Evolutionary conservation across 805 yeast genomes (phyloP).

Genomic region (Schwanniomyces yamadae): DNA sequence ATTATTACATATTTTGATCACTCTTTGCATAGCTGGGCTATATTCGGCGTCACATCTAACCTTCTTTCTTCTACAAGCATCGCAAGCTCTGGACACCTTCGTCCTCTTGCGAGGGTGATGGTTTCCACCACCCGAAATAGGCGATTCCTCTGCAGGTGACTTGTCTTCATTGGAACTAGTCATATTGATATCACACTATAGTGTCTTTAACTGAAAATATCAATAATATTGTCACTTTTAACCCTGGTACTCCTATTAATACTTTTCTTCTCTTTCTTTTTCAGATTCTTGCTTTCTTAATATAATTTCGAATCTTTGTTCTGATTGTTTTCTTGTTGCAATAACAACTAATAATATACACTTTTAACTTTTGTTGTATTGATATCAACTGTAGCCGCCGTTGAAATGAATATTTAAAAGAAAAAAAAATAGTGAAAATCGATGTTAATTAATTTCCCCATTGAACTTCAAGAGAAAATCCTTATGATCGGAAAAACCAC

Average conservation of each 20-base stretch:
- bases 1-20: constrained; percentile 57
- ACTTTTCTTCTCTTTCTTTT: neutral
- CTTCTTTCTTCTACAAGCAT: constrained; percentile 73
- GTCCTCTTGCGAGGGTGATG: constrained; percentile 52
- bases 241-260: neutral
- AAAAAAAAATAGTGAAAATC: neutral
- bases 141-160: constrained; percentile 4
- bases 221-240: no score
- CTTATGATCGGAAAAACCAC: constrained; percentile 2
- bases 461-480: neutral
- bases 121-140: neutral
- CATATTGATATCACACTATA: constrained; percentile 1
- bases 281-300: neutral
- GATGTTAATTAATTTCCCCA: neutral
- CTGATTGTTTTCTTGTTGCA: neutral
- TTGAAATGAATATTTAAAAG: no score
- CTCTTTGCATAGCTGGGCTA: constrained; percentile 41
- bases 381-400: no score
- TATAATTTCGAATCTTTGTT: neutral
- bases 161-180: constrained; percentile 5
- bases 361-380: neutral
- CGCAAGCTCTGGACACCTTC: constrained; percentile 80
- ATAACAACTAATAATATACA: neutral
- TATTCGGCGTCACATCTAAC: constrained; percentile 67
- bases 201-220: no score